phyloP scores from a whole-genome alignment of 805 yeast genomes.

The Monosporozyma aerobia region DNA sequence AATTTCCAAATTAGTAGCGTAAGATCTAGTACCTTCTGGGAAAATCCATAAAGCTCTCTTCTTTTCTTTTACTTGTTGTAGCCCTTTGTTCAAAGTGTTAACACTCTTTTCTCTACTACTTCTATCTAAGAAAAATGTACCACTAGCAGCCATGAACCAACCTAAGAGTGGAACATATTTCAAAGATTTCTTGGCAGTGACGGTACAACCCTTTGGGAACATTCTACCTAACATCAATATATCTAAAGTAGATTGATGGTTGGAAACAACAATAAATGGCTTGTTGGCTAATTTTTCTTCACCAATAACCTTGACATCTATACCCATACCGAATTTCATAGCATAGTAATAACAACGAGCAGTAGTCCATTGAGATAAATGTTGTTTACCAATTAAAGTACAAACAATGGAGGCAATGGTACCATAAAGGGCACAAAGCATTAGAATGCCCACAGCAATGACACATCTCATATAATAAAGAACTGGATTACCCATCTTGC shows the following conservation, averaged over 20 bases:
- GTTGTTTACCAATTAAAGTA: slow-evolving; percentile 61
- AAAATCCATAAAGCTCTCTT: slow-evolving; percentile 79
- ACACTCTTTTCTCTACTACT: slow-evolving; percentile 66
- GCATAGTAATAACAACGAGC: slow-evolving; percentile 70
- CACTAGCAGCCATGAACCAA: slow-evolving; percentile 90
- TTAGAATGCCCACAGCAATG: slow-evolving; percentile 43
- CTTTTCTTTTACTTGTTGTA: slow-evolving; percentile 47
- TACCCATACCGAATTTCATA: slow-evolving; percentile 55
- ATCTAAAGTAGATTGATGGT: slow-evolving; percentile 89
- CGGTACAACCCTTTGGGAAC: slow-evolving; percentile 83
- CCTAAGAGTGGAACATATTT: slow-evolving; percentile 86
- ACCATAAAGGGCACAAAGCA: slow-evolving; percentile 64
- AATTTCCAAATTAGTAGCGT: slow-evolving; percentile 53
- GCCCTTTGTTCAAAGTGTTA: slow-evolving; percentile 61
- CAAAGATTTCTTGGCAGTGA: slow-evolving; percentile 82
- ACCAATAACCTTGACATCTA: slow-evolving; percentile 59
- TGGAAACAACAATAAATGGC: slow-evolving; percentile 77
- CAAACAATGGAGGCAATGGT: slow-evolving; percentile 63
- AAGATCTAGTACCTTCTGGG: slow-evolving; percentile 97
- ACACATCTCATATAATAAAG: slow-evolving; percentile 50
- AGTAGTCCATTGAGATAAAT: slow-evolving; percentile 79
- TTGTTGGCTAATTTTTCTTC: slow-evolving; percentile 46
- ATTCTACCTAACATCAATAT: slow-evolving; percentile 69
- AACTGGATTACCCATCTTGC: slow-evolving; percentile 20
- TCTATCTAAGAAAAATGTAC: slow-evolving; percentile 87